These are phyloP conservation scores for Ligustrum vulgare DNA, from an alignment of 257 asterid species.

Conservation along the genomic window DNA sequence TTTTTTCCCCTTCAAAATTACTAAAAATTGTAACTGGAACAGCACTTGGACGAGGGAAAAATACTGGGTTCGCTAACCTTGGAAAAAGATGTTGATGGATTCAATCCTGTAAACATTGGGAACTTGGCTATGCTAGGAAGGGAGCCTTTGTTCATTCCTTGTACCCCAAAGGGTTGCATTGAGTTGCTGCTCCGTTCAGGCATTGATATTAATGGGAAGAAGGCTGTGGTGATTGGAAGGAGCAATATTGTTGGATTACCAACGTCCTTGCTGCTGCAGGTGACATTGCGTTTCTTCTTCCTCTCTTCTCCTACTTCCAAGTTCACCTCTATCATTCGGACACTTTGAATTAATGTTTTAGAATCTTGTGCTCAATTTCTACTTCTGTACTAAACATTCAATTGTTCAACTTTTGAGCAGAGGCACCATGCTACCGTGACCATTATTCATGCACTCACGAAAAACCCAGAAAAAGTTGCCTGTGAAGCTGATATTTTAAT, in stretches of 20 bases:
- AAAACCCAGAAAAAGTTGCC: constrained; percentile 59
- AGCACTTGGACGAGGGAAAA: constrained; percentile 60
- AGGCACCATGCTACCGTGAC: constrained; percentile 94
- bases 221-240: constrained; percentile 73
- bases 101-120: constrained; percentile 70
- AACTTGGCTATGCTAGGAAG: constrained; percentile 63
- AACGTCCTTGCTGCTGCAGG: constrained; percentile 75
- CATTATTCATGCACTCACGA: constrained; percentile 59
- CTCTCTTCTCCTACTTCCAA: constrained; percentile 8
- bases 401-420: constrained; percentile 39
- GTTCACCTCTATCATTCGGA: background rate
- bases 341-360: background rate
- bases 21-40: constrained; percentile 37
- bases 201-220: constrained; percentile 57
- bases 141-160: constrained; percentile 71
- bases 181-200: constrained; percentile 67
- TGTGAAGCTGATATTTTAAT: constrained; percentile 87
- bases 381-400: background rate
- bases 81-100: constrained; percentile 72
- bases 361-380: constrained; percentile 11
- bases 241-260: constrained; percentile 96
- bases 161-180: constrained; percentile 72
- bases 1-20: background rate
- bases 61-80: constrained; percentile 50
- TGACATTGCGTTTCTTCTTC: constrained; percentile 21